These are phyloP conservation scores for Petrea volubilis DNA, from an alignment of 257 asterid genomes.

Conservation along the genomic window DNA sequence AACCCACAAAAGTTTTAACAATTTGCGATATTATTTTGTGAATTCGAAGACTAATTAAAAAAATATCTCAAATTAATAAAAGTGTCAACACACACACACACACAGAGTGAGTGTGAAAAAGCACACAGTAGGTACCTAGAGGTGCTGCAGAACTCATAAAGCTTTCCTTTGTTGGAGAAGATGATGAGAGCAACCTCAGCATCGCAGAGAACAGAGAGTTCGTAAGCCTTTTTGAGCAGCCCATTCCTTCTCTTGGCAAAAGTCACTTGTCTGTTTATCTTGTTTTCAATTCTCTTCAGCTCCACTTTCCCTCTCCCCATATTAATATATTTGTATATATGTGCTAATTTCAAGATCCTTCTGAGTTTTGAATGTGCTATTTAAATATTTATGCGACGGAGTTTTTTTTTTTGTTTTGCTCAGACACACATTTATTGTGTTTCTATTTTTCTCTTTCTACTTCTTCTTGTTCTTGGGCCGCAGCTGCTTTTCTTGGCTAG, in stretches of 20 bases:
- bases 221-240: constrained; percentile 64
- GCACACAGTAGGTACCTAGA: constrained; percentile 21
- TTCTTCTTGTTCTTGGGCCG: neutral
- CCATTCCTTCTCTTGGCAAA: constrained; percentile 76
- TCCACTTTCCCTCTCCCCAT: constrained; percentile 80
- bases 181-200: constrained; percentile 34
- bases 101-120: neutral
- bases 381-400: neutral
- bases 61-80: too few relatives aligned
- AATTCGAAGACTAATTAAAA: too few relatives aligned
- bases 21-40: too few relatives aligned
- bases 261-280: constrained; percentile 67
- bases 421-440: constrained; percentile 20
- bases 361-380: neutral
- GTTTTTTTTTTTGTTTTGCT: constrained; percentile 10
- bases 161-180: constrained; percentile 36
- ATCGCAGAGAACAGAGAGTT: constrained; percentile 58
- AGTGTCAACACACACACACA: neutral
- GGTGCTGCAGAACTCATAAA: constrained; percentile 31
- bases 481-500: constrained; percentile 6
- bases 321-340: neutral
- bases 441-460: neutral
- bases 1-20: neutral
- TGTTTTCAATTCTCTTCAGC: constrained; percentile 65
- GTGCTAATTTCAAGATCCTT: neutral